Evolutionary conservation across 1,139 yeast species (phyloP).

Genomic region (Yamadazyma atlantica): DNA sequence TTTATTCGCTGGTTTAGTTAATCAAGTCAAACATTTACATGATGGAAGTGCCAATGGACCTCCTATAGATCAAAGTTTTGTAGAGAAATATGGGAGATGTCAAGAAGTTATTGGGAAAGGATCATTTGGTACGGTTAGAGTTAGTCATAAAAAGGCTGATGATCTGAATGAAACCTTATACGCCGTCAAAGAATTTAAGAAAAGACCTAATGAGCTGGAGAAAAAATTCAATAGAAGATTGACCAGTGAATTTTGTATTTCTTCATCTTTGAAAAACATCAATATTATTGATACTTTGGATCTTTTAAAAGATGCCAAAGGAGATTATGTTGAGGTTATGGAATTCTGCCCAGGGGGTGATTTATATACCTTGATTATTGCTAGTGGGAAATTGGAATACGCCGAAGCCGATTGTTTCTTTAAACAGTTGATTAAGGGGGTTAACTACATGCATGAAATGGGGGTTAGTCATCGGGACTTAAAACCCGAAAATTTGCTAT

Average conservation of each 20-base stretch:
- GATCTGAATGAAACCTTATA: constrained; percentile 35
- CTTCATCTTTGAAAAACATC: constrained; percentile 46
- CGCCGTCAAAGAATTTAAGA: constrained; percentile 49
- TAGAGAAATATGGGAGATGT: constrained; percentile 50
- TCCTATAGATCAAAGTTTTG: constrained; percentile 41
- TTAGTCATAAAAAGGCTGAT: constrained; percentile 39
- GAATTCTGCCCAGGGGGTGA: constrained; percentile 97
- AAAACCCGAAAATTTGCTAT: constrained; percentile 86
- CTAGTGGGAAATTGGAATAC: constrained; percentile 80
- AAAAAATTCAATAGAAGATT: constrained; percentile 45
- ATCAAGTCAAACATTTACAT: constrained; percentile 46
- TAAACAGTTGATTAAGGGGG: constrained; percentile 88
- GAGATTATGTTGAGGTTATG: constrained; percentile 95
- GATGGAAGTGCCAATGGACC: constrained; percentile 5
- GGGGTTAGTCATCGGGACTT: constrained; percentile 95
- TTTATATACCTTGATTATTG: constrained; percentile 77
- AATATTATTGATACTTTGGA: constrained; percentile 83
- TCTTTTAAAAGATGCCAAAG: constrained; percentile 83
- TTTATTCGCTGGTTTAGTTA: constrained; percentile 77
- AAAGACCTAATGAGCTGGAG: constrained; percentile 42
- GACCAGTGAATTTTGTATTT: constrained; percentile 48
- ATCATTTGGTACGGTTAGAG: constrained; percentile 48
- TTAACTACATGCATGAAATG: constrained; percentile 94
- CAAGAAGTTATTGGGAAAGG: constrained; percentile 52
- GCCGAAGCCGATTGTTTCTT: constrained; percentile 94